phyloP scores from a whole-genome alignment of 768 basidiomycete genomes.

The Mycena sanguinolenta region DNA sequence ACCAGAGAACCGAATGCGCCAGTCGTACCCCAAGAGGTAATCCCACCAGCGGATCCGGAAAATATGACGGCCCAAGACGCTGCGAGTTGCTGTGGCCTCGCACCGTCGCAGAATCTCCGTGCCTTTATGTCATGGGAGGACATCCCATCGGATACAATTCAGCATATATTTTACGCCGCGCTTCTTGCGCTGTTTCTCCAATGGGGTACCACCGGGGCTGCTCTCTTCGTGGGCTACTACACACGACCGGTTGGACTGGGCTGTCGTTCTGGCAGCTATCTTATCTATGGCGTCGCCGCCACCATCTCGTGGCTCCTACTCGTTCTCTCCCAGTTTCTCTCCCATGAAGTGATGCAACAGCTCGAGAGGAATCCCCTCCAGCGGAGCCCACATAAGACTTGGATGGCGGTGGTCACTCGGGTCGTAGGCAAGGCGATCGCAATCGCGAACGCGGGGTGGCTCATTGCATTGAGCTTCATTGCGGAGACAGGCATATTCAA shows the following conservation, averaged over 20 bases:
- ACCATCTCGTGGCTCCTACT: conserved; percentile 47
- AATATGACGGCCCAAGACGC: too few species aligned
- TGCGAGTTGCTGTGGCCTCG: too few species aligned
- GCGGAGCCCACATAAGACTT: too few species aligned
- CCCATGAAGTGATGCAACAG: conserved; percentile 29
- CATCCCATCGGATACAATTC: not conserved
- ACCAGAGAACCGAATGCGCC: too few species aligned
- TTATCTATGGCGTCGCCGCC: too few species aligned
- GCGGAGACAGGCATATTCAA: too few species aligned
- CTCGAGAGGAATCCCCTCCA: not conserved
- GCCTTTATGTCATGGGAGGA: conserved; percentile 8
- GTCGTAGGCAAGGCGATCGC: too few species aligned
- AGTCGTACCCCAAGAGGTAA: too few species aligned
- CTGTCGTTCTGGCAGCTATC: conserved; percentile 49
- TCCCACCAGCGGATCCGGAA: too few species aligned
- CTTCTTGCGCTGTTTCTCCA: conserved; percentile 44
- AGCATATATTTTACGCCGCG: conserved; percentile 41
- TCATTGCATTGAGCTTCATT: too few species aligned
- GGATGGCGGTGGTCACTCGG: too few species aligned
- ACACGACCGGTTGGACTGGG: conserved; percentile 44
- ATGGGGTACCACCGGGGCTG: conserved; percentile 47
- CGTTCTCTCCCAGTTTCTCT: conserved; percentile 40
- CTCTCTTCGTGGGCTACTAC: conserved; percentile 37
- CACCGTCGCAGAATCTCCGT: conserved; percentile 9
- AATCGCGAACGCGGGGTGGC: too few species aligned